Conservation (phyloP, 1,139 yeast species). For the Scheffersomyces stambukii region DNA sequence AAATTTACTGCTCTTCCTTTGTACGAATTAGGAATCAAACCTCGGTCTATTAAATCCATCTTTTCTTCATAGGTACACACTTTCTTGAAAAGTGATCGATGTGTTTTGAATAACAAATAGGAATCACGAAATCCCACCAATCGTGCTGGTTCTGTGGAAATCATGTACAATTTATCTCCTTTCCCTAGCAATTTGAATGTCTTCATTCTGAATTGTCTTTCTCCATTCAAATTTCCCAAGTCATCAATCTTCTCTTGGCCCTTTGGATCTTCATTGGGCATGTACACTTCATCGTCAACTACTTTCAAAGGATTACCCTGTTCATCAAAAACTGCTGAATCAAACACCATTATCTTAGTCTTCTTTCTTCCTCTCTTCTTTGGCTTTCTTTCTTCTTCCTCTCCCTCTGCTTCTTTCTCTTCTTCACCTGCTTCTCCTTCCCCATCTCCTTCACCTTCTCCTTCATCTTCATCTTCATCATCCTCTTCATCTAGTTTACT, state of each 20-base stretch:
- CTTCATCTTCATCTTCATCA: slow-evolving; percentile 17
- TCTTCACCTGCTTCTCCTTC: slow-evolving; percentile 18
- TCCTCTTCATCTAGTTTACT: slow-evolving; percentile 14
- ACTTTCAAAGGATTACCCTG: slow-evolving; percentile 53
- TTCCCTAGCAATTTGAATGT: slow-evolving; percentile 74
- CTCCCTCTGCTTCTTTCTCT: slow-evolving; percentile 22
- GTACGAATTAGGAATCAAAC: slow-evolving; percentile 83
- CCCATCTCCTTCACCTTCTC: slow-evolving; percentile 16
- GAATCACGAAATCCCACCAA: slow-evolving; percentile 94
- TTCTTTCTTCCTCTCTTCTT: slow-evolving; percentile 47
- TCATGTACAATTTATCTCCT: slow-evolving; percentile 76
- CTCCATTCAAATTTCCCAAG: slow-evolving; percentile 68
- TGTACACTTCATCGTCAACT: slow-evolving; percentile 72
- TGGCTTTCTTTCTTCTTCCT: slow-evolving; percentile 20
- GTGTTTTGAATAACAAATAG: slow-evolving; percentile 84
- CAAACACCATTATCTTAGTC: slow-evolving; percentile 28
- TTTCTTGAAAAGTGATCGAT: slow-evolving; percentile 66
- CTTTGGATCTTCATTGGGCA: slow-evolving; percentile 70
- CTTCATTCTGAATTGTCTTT: slow-evolving; percentile 75
- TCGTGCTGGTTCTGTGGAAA: slow-evolving; percentile 94
- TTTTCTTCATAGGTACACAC: slow-evolving; percentile 77
- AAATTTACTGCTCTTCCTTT: slow-evolving; percentile 86
- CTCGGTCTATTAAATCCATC: slow-evolving; percentile 75
- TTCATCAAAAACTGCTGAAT: slow-evolving; percentile 43
- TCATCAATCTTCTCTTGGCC: slow-evolving; percentile 74